A percentile compares a stretch with the other conserved stretches of the same genome.
Conservation (phyloP, 2,329 filamentous ascomycete genomes). For the Aspergillus hiratsukae region DNA sequence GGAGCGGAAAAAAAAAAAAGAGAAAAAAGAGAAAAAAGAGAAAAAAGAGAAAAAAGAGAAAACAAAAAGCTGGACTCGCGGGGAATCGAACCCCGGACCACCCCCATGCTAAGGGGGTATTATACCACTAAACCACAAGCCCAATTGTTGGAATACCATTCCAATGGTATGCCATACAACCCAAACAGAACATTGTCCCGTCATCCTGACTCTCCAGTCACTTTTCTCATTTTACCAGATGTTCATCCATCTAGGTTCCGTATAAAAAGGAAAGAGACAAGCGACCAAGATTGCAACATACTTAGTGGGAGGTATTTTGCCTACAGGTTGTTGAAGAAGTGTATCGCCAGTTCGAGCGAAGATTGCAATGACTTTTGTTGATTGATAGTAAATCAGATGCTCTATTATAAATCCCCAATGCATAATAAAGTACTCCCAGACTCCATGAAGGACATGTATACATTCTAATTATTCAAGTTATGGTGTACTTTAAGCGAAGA, state of each 20-base stretch:
- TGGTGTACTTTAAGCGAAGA: too few relatives aligned
- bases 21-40: too few relatives aligned
- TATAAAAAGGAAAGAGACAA: not conserved
- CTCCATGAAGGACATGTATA: too few relatives aligned
- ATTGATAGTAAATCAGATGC: too few relatives aligned
- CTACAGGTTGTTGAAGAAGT: not conserved
- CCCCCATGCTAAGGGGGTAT: constrained; percentile 46
- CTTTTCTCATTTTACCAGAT: not conserved
- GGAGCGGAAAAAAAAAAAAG: too few relatives aligned
- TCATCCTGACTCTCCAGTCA: too few relatives aligned
- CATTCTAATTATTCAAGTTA: too few relatives aligned
- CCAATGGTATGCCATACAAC: too few relatives aligned
- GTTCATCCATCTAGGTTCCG: not conserved
- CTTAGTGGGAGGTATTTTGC: not conserved
- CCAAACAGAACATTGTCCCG: too few relatives aligned
- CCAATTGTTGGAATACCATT: constrained; percentile 3
- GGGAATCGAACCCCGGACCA: constrained; percentile 47
- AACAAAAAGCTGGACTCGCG: constrained; percentile 37
- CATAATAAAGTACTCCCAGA: too few relatives aligned
- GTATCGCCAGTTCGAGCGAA: not conserved
- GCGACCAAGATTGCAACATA: not conserved
- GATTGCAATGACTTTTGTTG: not conserved
- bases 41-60: too few relatives aligned
- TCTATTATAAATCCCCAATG: too few relatives aligned
- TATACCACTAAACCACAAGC: constrained; percentile 46